Evolutionary conservation across 257 asterid species (phyloP).

Genomic region (Avicennia marina): DNA sequence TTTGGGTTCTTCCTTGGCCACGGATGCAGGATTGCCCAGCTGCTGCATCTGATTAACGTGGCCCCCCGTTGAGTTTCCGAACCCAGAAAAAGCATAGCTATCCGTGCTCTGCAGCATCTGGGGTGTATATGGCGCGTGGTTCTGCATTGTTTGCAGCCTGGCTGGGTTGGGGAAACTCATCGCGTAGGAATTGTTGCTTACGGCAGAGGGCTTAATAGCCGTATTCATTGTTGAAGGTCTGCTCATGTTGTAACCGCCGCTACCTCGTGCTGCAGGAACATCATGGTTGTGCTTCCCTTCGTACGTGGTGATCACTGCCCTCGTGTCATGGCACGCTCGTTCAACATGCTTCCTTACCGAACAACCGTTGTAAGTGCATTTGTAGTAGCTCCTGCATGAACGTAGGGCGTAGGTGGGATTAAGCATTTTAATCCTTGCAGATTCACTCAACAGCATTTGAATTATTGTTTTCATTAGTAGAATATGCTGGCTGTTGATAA

Average conservation of each 20-base stretch:
- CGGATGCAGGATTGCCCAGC: slow-evolving; percentile 23
- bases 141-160: slow-evolving; percentile 26
- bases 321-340: slow-evolving; percentile 82
- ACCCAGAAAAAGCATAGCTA: slow-evolving; percentile 42
- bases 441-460: no score
- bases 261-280: slow-evolving; percentile 89
- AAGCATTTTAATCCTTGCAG: neutral
- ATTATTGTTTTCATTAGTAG: no score
- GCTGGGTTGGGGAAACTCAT: slow-evolving; percentile 23
- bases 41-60: slow-evolving; percentile 45
- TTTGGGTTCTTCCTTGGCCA: slow-evolving; percentile 77
- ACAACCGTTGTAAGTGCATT: slow-evolving; percentile 78
- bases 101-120: slow-evolving; percentile 62
- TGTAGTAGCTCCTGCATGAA: slow-evolving; percentile 83
- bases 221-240: slow-evolving; percentile 19
- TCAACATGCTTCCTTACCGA: slow-evolving; percentile 90
- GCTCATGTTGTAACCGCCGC: slow-evolving; percentile 42
- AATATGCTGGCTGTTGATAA: slow-evolving; percentile 16
- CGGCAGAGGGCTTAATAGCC: slow-evolving; percentile 43
- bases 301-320: slow-evolving; percentile 86
- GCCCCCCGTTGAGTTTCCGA: slow-evolving; percentile 33
- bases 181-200: slow-evolving; percentile 27
- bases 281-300: slow-evolving; percentile 98
- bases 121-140: slow-evolving; percentile 53
- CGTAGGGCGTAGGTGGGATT: neutral